Conservation (phyloP, 2,329 filamentous ascomycete genomes). For the Hirsutella rhossiliensis region DNA sequence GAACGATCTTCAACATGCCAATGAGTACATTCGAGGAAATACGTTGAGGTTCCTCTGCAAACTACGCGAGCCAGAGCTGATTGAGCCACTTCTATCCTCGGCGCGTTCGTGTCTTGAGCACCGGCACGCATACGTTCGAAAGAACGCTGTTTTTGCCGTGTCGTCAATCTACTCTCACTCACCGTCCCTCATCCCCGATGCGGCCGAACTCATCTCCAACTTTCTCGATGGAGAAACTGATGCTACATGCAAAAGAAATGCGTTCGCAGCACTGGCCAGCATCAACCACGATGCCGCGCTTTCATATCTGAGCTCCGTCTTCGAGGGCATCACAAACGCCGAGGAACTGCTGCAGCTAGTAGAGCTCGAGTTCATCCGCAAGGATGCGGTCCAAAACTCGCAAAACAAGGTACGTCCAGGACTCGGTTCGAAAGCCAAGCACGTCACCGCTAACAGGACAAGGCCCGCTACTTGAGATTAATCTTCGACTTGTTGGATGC, state of each 20-base stretch:
- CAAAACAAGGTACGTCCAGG: constrained; percentile 66
- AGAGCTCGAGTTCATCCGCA: constrained; percentile 93
- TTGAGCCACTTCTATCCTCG: constrained; percentile 89
- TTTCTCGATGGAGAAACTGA: constrained; percentile 90
- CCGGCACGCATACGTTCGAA: constrained; percentile 92
- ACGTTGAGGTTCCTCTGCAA: constrained; percentile 98
- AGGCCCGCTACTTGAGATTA: constrained; percentile 81
- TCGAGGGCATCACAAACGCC: constrained; percentile 87
- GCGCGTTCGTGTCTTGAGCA: constrained; percentile 89
- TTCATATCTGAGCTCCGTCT: constrained; percentile 75
- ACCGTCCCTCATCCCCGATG: constrained; percentile 86
- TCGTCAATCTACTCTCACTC: constrained; percentile 87
- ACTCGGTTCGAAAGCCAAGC: constrained; percentile 8
- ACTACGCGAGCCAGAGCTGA: constrained; percentile 85
- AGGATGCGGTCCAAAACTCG: constrained; percentile 88
- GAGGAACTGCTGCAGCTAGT: constrained; percentile 89
- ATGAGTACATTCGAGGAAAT: constrained; percentile 96
- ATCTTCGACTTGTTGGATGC: constrained; percentile 97
- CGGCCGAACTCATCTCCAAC: constrained; percentile 76
- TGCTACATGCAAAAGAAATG: constrained; percentile 94
- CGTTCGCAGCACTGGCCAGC: constrained; percentile 78
- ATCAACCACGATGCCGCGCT: constrained; percentile 92
- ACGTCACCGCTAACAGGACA: constrained; percentile 9
- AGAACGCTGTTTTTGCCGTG: constrained; percentile 93
- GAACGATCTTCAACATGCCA: constrained; percentile 92